Evolutionary conservation across 2,329 filamentous ascomycete genomes (phyloP), one percentile per base, ranked within the genome.

Genomic region (Penicillium brevicompactum): DNA sequence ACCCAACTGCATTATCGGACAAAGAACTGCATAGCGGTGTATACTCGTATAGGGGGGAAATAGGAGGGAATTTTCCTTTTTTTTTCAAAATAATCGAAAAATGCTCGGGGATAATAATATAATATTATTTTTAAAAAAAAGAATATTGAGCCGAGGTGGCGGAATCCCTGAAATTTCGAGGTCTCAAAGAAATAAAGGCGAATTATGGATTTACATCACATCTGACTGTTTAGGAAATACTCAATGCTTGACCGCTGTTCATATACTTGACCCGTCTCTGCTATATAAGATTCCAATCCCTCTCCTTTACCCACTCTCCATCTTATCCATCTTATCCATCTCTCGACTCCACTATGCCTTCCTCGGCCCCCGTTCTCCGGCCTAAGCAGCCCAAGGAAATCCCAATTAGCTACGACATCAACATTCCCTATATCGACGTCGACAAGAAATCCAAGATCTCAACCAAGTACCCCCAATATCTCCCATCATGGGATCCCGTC

Each of bases 361-460:
- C 70, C 24, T 65, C 70, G 16, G 69, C 69, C 34, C 70, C 69
- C 52, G 58, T 70, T 3, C 51, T 63, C 42, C 62, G 65, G 60
- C 62, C 67, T 40, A 66, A 69, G 67, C 45, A 43, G 53, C 64
- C 56, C 62, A 69, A 49, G 58, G 66, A 73, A 38, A 59, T 60
- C 49, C 73, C 74, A 24, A 74, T 76, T 53, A 75, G 68, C 50
- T 79, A 79, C 60, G 77, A 79, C 62, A 79, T 79, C 67, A 79
- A 80, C 64, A 72, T 80, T 46, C 78, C 78, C 45, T 80, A 86
- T 54, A 71, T 74, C 48, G 71, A 69, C 60, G 72, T 71, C 57
- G 71, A 69, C 56, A 71, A 69, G 61, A 71, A 72, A 56, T 70
- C 66, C 43, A 67, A 70, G n/a, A 63, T 68, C 49, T 68, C 70